Evolutionary conservation across 352 stramenopile genomes (phyloP), one percentile per base, ranked within the genome.

Genomic region (Globisporangium alternatum): DNA sequence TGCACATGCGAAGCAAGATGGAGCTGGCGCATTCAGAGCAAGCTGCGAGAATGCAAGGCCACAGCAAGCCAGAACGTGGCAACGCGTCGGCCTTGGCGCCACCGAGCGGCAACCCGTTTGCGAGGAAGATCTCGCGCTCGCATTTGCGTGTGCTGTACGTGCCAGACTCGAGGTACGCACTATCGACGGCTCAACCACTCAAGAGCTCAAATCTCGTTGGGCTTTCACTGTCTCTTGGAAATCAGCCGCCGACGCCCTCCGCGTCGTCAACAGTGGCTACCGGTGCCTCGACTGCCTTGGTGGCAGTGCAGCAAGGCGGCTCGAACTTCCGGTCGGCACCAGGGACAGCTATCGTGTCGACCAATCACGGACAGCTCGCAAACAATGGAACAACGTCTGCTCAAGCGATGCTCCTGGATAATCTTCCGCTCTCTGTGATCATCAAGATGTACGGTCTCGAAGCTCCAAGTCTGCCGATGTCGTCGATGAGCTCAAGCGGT

Each of bases 1-100:
- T 90, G 76, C 88, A 96, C 62, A 95, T 96, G 88, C 78, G 81
- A n/a, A 94, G 80, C 57, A 96, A 95, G 60, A 81, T 96, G 67
- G 80, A 96, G 67, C 73, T 95, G 41, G 80, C 83, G 9, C 83
- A 92, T 33, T 91, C 81, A 0, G 88, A 96, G 64, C 88, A 96
- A 69, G 75, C 72, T 25, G 83, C 79, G 5, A 72, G 83, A 31
- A 88, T 94, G 75, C 80, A 90, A 67, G 71, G 74, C 1, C 69
- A 75, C 48, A 62, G 62, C 10, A 80, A 75, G 58, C 71, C 62
- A 35, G 78, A 81, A 7, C 69, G 77, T 49, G 30, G 70, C 62
- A 12, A 63, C 71, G 17, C 65, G 13, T 68, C 64, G 30, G 59
- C 78, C 21, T 57, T 33, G 0, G 51, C 66, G 0, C 74, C 75